These are phyloP conservation scores for Melampsora occidentalis DNA, from an alignment of 1,284 basidiomycete genomes.

Conservation along the genomic window DNA sequence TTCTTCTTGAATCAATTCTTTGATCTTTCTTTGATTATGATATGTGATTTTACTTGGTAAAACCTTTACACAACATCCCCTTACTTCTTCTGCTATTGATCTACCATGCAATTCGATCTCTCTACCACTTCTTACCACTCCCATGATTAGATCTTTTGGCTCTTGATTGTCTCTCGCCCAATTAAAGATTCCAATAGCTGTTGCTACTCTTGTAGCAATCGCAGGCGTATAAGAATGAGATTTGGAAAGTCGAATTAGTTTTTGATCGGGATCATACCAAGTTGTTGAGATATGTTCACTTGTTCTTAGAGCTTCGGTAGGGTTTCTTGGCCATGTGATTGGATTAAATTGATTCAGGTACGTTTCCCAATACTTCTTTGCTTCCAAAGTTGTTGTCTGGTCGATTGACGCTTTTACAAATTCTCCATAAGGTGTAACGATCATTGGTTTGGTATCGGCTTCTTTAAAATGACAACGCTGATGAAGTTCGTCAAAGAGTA, in stretches of 20 bases:
- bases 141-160: slow-evolving; percentile 45
- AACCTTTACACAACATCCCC: slow-evolving; percentile 49
- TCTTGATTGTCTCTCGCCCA: slow-evolving; percentile 9
- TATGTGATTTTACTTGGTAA: slow-evolving; percentile 45
- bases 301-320: slow-evolving; percentile 12
- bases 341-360: slow-evolving; percentile 44
- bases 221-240: slow-evolving; percentile 47
- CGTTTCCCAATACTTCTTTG: slow-evolving; percentile 44
- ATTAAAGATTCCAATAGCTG: slow-evolving; percentile 45
- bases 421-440: slow-evolving; percentile 6
- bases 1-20: slow-evolving; percentile 43
- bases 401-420: slow-evolving; percentile 47
- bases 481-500: slow-evolving; percentile 48
- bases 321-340: neutral
- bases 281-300: slow-evolving; percentile 4
- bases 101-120: slow-evolving; percentile 46
- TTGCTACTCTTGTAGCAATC: slow-evolving; percentile 47
- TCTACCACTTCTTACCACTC: slow-evolving; percentile 48
- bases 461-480: slow-evolving; percentile 44
- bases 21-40: neutral
- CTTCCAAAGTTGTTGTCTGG: neutral
- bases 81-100: slow-evolving; percentile 47
- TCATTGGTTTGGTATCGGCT: neutral
- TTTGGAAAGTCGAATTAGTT: slow-evolving; percentile 43
- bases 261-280: slow-evolving; percentile 6